These are phyloP conservation scores for Lodderomyces metapsilosis DNA, from an alignment of 1,139 yeast genomes.

Conservation along the genomic window DNA sequence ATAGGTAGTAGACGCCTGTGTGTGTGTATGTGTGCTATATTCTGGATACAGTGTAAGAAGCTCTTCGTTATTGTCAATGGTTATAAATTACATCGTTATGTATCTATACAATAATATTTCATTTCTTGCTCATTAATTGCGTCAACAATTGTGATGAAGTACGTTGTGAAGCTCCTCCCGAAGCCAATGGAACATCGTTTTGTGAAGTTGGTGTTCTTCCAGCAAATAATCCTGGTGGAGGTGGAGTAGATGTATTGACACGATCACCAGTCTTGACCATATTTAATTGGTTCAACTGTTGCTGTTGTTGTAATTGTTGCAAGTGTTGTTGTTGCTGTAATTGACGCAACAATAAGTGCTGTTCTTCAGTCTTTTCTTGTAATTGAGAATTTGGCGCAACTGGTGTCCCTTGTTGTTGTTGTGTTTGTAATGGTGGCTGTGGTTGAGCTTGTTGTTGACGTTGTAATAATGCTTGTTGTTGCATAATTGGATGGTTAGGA, in stretches of 20 bases:
- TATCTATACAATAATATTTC: slow-evolving; percentile 8
- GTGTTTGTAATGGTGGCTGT: slow-evolving; percentile 27
- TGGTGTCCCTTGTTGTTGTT: slow-evolving; percentile 17
- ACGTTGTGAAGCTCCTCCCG: slow-evolving; percentile 23
- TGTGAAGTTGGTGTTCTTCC: slow-evolving; percentile 16
- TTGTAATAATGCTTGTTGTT: slow-evolving; percentile 38
- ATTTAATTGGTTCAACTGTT: slow-evolving; percentile 21
- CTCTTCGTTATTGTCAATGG: too few relatives aligned
- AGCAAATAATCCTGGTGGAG: slow-evolving; percentile 44
- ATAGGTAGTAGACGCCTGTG: not conserved
- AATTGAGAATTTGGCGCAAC: slow-evolving; percentile 16
- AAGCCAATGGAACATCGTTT: slow-evolving; percentile 15
- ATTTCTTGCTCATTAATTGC: slow-evolving; percentile 65
- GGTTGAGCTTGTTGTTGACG: slow-evolving; percentile 29
- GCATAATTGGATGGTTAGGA: slow-evolving; percentile 45
- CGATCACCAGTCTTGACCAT: slow-evolving; percentile 34
- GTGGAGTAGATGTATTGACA: slow-evolving; percentile 39
- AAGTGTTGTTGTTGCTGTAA: slow-evolving; percentile 12
- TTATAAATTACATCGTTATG: slow-evolving; percentile 1
- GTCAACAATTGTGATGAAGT: slow-evolving; percentile 66
- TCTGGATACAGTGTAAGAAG: too few relatives aligned
- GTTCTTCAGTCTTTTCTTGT: slow-evolving; percentile 18
- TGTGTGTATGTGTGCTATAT: too few relatives aligned
- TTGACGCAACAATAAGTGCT: slow-evolving; percentile 18
- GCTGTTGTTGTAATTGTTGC: slow-evolving; percentile 13